Evolutionary conservation across 257 asterid genomes (phyloP), one percentile per base, ranked within the genome.

Genomic region (Solanum virginianum): DNA sequence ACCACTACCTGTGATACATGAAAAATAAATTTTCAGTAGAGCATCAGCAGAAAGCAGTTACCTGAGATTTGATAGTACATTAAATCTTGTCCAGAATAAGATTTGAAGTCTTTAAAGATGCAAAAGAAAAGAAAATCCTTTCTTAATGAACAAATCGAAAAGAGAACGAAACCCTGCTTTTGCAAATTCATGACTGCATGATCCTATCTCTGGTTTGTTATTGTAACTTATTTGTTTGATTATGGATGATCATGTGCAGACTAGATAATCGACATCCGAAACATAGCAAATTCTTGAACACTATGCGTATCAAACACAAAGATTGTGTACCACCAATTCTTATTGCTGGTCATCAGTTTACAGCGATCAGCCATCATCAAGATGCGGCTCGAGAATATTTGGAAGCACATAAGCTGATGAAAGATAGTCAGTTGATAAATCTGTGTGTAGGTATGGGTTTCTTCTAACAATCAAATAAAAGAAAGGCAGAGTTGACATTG

Each of bases 351-450:
- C 95, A 95, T 87, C 93, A 89, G 88, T 94, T 93, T 89, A 94
- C 98, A 79, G 84, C 88, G 93, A 91, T 92, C 56, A 90, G 94
- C 90, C 97, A 94, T 90, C 96, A 93, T 86, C 98, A 95, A 85
- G 85, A 90, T 32, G 98, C 97, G 65, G 95, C 96, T 83, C 90
- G 96, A 75, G 97, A 95, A 74, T 95, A 94, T 86, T 86, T 95
- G 86, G 94, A 94, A 87, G 97, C 98, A 80, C 87, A 90, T 86
- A 95, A 91, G 86, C 87, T 90, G 88, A 92, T 90, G 96, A 95
- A 98, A 2, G 94, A 93, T 66, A 86, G 77, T 91, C 94, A 95
- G 87, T 89, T 94, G 89, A 89, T 95, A 85, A 95, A 95, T 90
- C 97, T 95, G 54, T 94, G 97, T 62, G 96, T 74, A 8, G 98